Base-by-base conservation (phyloP, 1,284 basidiomycete species). In the Chalciporus sp. region DNA sequence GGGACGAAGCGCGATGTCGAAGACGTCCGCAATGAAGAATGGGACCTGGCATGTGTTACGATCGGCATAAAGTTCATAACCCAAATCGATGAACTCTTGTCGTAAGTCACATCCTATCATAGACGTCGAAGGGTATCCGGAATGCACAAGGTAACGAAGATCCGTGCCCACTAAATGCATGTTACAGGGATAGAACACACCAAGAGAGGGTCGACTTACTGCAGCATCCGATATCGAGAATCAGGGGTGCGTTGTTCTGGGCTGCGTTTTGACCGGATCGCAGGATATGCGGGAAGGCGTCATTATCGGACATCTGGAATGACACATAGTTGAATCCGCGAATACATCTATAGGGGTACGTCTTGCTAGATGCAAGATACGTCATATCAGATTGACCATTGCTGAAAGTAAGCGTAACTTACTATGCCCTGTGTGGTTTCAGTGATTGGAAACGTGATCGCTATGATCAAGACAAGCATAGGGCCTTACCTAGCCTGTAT, bases 331-430 rank as follows among this genome's bases (percentile, higher is more conserved):
- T 66, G 58, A 73, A 73, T 2, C 45, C 62, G 14, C 65, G 64
- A 42, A 74, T 69, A 57, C 73, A 74, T 23, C 71, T 70, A 53
- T 74, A 75, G 0, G 72, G 69, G 29, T 72, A 72, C 14, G 64
- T 55, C 67, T 73, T 45, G 12, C 41, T 37, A n/a, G 16, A n/a
- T n/a, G 35, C 14, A 37, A 29, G 28, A 37, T 16, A n/a, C 16
- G n/a, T 14, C 4, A 37, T 14, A n/a, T 2, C 16, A 3, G 14
- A n/a, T n/a, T 7, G 16, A 5, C 14, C 16, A n/a, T n/a, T 37
- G 16, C 2, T n/a, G n/a, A n/a, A n/a, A n/a, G n/a, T n/a, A n/a
- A n/a, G n/a, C n/a, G n/a, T n/a, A n/a, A n/a, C 35, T 37, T 37
- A 37, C 35, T n/a, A 37, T 37, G 35, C 29, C 4, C 29, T 31